phyloP scores from a whole-genome alignment of 2,329 filamentous ascomycete genomes.

The Coniochaeta sp. region DNA sequence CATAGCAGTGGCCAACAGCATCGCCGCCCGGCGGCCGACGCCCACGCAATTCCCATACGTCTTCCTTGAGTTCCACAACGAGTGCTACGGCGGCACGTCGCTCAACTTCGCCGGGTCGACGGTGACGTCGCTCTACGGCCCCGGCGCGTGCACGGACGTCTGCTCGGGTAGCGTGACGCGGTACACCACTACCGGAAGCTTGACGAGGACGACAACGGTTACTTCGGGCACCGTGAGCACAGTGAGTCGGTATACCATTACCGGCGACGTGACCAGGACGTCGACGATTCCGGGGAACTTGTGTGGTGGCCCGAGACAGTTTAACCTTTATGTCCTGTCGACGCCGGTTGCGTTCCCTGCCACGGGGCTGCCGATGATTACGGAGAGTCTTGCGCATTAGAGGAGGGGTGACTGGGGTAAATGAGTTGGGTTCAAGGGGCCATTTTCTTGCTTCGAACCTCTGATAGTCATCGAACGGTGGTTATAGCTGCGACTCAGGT shows the following conservation, averaged over 20 bases:
- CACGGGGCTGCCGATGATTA: neutral
- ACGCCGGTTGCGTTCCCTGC: neutral
- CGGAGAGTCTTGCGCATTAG: neutral
- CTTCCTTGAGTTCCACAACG: constrained; percentile 24
- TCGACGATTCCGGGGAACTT: constrained; percentile 12
- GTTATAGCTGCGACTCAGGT: too few relatives aligned
- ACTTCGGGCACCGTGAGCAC: too few relatives aligned
- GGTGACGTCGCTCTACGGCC: constrained; percentile 18
- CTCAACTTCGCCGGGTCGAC: constrained; percentile 15
- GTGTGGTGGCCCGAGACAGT: constrained; percentile 25
- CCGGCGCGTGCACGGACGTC: constrained; percentile 21
- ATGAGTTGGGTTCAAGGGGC: neutral
- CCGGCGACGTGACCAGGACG: constrained; percentile 11
- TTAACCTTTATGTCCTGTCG: constrained; percentile 22
- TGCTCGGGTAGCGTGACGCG: constrained; percentile 17
- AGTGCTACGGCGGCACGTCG: constrained; percentile 22
- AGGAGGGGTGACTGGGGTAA: neutral
- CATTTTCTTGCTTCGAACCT: neutral
- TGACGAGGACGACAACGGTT: constrained; percentile 15
- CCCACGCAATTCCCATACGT: constrained; percentile 18
- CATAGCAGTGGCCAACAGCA: constrained; percentile 20
- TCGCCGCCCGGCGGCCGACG: constrained; percentile 16
- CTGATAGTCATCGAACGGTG: neutral
- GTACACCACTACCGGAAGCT: constrained; percentile 12
- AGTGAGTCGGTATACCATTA: too few relatives aligned